Percentiles rank a stretch among this genome's conserved stretches.
Evolutionary conservation across 1,284 basidiomycete species (phyloP).

Genomic region (Xanthoconium separans): DNA sequence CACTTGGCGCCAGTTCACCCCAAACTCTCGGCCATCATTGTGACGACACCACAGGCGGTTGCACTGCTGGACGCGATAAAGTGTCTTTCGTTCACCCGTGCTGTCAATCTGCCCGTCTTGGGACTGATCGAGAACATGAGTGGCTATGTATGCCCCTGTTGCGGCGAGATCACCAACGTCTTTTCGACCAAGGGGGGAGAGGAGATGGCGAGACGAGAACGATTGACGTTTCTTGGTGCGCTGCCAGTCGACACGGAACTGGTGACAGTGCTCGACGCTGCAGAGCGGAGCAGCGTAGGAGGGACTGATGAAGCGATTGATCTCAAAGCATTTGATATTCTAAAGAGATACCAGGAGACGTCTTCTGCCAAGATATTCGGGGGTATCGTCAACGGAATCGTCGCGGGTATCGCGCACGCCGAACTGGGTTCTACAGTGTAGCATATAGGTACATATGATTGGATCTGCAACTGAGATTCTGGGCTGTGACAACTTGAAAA

Average conservation of each 20-base stretch:
- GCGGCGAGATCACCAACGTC: slow-evolving; percentile 90
- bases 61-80: slow-evolving; percentile 95
- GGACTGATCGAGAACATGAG: slow-evolving; percentile 99
- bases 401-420: slow-evolving; percentile 6
- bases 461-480: neutral
- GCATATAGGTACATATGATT: neutral
- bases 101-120: slow-evolving; percentile 84
- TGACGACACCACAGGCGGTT: slow-evolving; percentile 97
- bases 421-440: slow-evolving; percentile 5
- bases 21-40: slow-evolving; percentile 82
- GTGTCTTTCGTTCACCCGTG: slow-evolving; percentile 91
- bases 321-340: slow-evolving; percentile 43
- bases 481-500: slow-evolving; percentile 10
- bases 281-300: slow-evolving; percentile 29
- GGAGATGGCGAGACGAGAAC: slow-evolving; percentile 78
- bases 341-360: slow-evolving; percentile 58
- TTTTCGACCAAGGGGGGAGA: slow-evolving; percentile 95
- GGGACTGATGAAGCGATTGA: slow-evolving; percentile 16
- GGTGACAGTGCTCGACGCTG: slow-evolving; percentile 84
- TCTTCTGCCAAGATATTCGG: slow-evolving; percentile 62
- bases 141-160: slow-evolving; percentile 96
- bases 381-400: slow-evolving; percentile 47
- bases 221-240: slow-evolving; percentile 80
- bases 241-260: slow-evolving; percentile 94
- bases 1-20: slow-evolving; percentile 86